Evolutionary conservation across 2,329 filamentous ascomycete genomes (phyloP), one percentile per base, ranked within the genome.

Genomic region (Xylaria arbuscula): DNA sequence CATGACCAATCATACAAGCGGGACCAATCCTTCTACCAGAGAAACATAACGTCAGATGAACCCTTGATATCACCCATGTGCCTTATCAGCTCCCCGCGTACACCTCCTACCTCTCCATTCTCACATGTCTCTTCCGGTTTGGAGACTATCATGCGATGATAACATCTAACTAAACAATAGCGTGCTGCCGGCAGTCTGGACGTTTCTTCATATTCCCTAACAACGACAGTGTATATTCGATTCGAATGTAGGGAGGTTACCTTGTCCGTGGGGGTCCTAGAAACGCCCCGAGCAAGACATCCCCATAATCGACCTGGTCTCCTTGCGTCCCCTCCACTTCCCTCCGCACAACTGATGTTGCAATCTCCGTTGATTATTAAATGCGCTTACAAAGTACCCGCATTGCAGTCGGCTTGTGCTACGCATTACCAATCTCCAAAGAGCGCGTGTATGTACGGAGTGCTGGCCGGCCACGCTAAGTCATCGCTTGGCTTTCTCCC

Each of bases 331-430:
- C 40, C 40, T 45, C 40, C 40, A 45, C 40, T 45, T 13, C 6
- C 28, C 47, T 28, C 5, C 42, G 10, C 40, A 32, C 50, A 68
- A 68, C 51, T 66, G 62, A 68, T 68, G 66, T 66, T 68, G 58
- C 66, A 68, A 68, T 68, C 62, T 64, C 66, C 38, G 55, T 60
- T 64, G 69, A 70, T 66, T 69, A 69, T 66, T 66, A 65, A 69
- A 38, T 62, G 24, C 56, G 69, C 69, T 71, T 62, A 71, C 66
- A 42, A 71, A 71, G 38, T 66, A 64, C 61, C 62, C 56, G 53
- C 68, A 57, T 69, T 38, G 47, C 36, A 13, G 28, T 53, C 60
- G 48, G 32, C 47, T 55, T 28, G 24, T 24, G 22, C 54, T 36
- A 19, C 60, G n/a, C 51, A 66, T 70, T 68, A 69, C 62, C 62